phyloP scores from a whole-genome alignment of 495 filamentous ascomycete species.

The Daldinia bambusicola region DNA sequence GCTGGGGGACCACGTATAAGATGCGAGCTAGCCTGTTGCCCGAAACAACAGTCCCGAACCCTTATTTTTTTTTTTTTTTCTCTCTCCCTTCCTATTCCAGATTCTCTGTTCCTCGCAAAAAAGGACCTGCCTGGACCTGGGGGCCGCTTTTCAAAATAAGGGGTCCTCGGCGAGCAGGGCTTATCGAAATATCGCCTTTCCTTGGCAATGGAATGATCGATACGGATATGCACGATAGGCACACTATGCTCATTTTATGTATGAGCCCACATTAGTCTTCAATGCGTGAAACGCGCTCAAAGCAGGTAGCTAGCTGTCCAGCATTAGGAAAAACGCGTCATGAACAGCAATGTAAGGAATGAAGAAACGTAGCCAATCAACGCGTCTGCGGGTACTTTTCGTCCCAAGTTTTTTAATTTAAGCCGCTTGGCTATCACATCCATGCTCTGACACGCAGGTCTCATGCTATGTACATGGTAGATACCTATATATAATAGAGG shows the following conservation, averaged over 20 bases:
- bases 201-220: constrained; percentile 19
- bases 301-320: background rate
- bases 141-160: background rate
- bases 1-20: constrained; percentile 1
- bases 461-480: constrained; percentile 11
- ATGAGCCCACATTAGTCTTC: constrained; percentile 5
- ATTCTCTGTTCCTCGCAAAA: no score
- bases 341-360: constrained; percentile 8
- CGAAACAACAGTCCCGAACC: background rate
- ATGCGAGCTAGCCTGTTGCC: background rate
- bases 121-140: background rate
- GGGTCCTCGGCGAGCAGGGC: constrained; percentile 39
- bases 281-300: constrained; percentile 24
- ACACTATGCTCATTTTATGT: constrained; percentile 6
- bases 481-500: constrained; percentile 20
- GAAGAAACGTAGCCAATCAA: constrained; percentile 16
- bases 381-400: constrained; percentile 21
- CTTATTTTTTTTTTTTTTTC: background rate
- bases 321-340: constrained; percentile 30
- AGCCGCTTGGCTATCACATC: constrained; percentile 16
- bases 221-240: background rate
- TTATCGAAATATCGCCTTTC: constrained; percentile 32
- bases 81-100: no score
- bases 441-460: constrained; percentile 26
- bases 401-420: constrained; percentile 10